A percentile compares a stretch with the other conserved stretches of the same genome.
These are phyloP conservation scores for Tetrahymena borealis DNA, from an alignment of 73 alveolate genomes.

Conservation along the genomic window DNA sequence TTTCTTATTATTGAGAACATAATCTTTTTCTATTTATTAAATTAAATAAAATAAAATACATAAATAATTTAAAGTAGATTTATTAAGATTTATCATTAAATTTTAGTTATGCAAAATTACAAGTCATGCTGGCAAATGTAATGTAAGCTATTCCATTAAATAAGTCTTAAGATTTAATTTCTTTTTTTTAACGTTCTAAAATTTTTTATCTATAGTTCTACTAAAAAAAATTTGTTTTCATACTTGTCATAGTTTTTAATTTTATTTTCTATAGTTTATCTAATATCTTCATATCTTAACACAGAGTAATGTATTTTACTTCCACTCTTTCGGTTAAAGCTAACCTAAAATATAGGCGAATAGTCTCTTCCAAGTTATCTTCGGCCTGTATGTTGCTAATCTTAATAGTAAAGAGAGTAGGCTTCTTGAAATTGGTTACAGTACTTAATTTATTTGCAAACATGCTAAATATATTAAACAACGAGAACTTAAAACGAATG, in stretches of 20 bases:
- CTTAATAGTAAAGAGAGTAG: background rate
- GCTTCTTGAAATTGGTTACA: background rate
- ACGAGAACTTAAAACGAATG: background rate
- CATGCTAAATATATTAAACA: background rate
- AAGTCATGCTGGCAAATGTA: background rate
- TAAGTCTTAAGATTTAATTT: background rate
- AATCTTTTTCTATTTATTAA: too few relatives aligned
- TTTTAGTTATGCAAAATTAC: background rate
- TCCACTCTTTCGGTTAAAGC: background rate
- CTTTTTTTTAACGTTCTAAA: background rate
- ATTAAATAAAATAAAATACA: background rate
- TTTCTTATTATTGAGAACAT: too few relatives aligned
- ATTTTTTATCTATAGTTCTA: background rate
- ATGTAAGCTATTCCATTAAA: background rate
- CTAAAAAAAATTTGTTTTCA: background rate
- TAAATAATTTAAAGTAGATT: background rate
- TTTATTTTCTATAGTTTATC: background rate
- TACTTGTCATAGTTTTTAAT: background rate
- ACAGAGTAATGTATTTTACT: background rate
- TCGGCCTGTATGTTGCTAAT: background rate
- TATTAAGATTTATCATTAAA: background rate
- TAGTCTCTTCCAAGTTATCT: background rate
- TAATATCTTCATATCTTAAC: background rate
- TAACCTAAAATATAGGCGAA: background rate
- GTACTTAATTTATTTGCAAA: background rate